phyloP scores from a whole-genome alignment of 2,329 filamentous ascomycete species.

The Fusarium buharicum region DNA sequence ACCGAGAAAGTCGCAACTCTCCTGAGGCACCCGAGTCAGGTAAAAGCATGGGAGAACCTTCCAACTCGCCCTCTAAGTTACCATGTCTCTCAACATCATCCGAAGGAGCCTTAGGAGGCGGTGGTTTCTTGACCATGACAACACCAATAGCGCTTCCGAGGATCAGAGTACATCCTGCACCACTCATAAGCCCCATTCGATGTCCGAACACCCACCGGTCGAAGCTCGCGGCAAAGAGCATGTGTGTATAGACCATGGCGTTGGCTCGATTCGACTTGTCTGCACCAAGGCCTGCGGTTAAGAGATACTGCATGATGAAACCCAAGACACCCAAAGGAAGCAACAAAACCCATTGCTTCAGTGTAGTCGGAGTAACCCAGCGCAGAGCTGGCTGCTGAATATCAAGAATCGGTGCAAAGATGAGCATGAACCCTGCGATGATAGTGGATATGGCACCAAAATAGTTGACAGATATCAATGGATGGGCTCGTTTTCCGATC shows the following conservation, averaged over 20 bases:
- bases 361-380: constrained; percentile 55
- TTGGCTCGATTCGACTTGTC: constrained; percentile 72
- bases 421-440: constrained; percentile 71
- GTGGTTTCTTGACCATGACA: constrained; percentile 56
- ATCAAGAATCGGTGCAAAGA: constrained; percentile 58
- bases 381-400: constrained; percentile 59
- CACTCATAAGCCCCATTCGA: constrained; percentile 60
- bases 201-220: constrained; percentile 65
- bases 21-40: constrained; percentile 45
- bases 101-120: constrained; percentile 40
- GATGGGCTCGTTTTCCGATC: constrained; percentile 82
- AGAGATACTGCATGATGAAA: constrained; percentile 86
- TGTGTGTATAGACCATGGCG: constrained; percentile 68
- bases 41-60: constrained; percentile 56
- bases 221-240: constrained; percentile 65
- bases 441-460: constrained; percentile 78
- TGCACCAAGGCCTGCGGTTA: constrained; percentile 78
- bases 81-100: constrained; percentile 51
- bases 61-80: constrained; percentile 47
- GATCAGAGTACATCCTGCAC: constrained; percentile 63
- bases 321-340: constrained; percentile 76
- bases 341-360: constrained; percentile 73
- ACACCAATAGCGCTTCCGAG: constrained; percentile 64
- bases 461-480: constrained; percentile 87
- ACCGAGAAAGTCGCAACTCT: constrained; percentile 31